Evolutionary conservation across 2,329 filamentous ascomycete genomes (phyloP).

Genomic region (Aspergillus sp.): DNA sequence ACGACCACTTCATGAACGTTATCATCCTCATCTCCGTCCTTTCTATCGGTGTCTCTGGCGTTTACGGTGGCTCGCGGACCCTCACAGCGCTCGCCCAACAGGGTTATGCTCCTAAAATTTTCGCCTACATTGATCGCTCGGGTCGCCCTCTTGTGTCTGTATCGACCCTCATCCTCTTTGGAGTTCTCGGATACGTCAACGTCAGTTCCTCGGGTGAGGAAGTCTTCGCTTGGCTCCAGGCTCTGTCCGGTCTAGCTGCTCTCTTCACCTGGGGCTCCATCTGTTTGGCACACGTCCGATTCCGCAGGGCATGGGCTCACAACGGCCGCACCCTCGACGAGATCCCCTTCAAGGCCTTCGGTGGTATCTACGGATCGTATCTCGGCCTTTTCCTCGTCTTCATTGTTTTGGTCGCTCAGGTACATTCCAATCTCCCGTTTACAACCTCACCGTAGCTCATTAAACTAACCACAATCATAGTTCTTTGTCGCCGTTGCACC

Average conservation of each 20-base stretch:
- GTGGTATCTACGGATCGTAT: conserved; percentile 63
- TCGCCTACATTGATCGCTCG: conserved; percentile 47
- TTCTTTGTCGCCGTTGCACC: conserved; percentile 32
- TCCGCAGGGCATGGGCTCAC: conserved; percentile 60
- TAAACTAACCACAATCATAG: conserved; percentile 25
- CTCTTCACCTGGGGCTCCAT: conserved; percentile 68
- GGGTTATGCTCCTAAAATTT: conserved; percentile 46
- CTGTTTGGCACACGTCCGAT: conserved; percentile 67
- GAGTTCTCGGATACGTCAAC: conserved; percentile 44
- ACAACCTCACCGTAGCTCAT: background rate
- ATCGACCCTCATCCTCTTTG: conserved; percentile 40
- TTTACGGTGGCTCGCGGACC: conserved; percentile 59
- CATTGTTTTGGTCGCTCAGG: conserved; percentile 51
- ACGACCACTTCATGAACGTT: conserved; percentile 67
- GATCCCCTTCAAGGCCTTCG: conserved; percentile 61
- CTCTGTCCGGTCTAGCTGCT: conserved; percentile 62
- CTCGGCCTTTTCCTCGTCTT: conserved; percentile 59
- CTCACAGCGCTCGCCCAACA: conserved; percentile 54
- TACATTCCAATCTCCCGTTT: background rate
- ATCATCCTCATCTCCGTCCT: conserved; percentile 64
- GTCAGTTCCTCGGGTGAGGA: conserved; percentile 46
- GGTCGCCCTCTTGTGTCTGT: conserved; percentile 48
- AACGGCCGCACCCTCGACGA: conserved; percentile 63
- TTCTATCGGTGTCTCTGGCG: conserved; percentile 59
- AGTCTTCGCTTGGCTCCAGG: conserved; percentile 65